Percentiles rank a stretch among this genome's conserved stretches.
phyloP scores from a whole-genome alignment of 768 basidiomycete genomes.

The Mycena metata region DNA sequence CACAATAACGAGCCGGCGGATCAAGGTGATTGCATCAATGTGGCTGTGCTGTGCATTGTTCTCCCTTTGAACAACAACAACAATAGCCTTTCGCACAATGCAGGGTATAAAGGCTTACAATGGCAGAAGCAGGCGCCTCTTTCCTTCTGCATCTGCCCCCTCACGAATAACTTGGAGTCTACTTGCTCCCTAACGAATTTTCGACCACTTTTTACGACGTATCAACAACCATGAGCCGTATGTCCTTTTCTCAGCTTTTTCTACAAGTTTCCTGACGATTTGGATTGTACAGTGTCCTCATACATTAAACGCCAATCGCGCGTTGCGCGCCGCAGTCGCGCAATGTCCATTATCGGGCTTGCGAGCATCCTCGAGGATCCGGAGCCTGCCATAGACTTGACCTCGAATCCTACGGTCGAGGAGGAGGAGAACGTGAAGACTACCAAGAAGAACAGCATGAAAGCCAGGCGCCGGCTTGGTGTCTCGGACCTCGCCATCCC shows the following conservation, averaged over 20 bases:
- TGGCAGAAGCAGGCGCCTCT: too few relatives aligned
- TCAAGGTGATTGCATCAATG: too few relatives aligned
- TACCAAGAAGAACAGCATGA: conserved; percentile 20
- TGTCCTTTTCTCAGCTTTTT: neutral
- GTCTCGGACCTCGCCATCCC: conserved; percentile 35
- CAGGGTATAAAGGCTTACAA: too few relatives aligned
- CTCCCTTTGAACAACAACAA: too few relatives aligned
- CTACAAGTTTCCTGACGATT: neutral
- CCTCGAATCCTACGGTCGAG: too few relatives aligned
- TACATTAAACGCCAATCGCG: conserved; percentile 33
- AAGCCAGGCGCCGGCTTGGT: conserved; percentile 28
- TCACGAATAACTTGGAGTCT: too few relatives aligned
- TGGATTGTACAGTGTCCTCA: conserved; percentile 12
- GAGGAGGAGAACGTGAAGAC: neutral
- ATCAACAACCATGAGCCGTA: neutral
- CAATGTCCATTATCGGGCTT: conserved; percentile 1
- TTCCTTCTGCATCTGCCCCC: too few relatives aligned
- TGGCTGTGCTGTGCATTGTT: too few relatives aligned
- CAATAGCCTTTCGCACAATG: too few relatives aligned
- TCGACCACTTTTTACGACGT: neutral
- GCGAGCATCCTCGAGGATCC: conserved; percentile 20
- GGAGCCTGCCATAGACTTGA: too few relatives aligned
- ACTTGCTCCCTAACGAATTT: too few relatives aligned
- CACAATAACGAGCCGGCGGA: too few relatives aligned
- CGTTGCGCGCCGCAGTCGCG: conserved; percentile 13